Evolutionary conservation across 805 yeast genomes (phyloP).

Genomic region (Kodamaea sagamina): DNA sequence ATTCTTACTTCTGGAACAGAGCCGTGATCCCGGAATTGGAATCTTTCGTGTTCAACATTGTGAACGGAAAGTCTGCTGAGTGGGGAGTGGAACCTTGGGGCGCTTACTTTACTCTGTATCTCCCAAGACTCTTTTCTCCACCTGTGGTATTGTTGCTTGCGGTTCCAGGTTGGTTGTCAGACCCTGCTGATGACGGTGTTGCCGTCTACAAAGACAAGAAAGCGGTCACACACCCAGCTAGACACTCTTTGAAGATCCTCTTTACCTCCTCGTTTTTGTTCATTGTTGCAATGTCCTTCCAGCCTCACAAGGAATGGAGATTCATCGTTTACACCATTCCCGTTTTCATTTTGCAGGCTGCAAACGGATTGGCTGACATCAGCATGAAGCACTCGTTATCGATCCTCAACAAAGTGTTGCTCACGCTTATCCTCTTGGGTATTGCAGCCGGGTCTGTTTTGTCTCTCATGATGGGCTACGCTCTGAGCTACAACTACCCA

Average conservation of each 20-base stretch:
- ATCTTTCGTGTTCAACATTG: constrained; percentile 71
- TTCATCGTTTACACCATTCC: constrained; percentile 80
- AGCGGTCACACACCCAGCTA: constrained; percentile 27
- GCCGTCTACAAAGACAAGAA: constrained; percentile 12
- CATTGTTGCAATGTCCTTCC: constrained; percentile 68
- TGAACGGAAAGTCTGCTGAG: constrained; percentile 67
- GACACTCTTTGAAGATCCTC: constrained; percentile 40
- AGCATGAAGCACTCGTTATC: constrained; percentile 20
- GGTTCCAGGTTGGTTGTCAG: constrained; percentile 44
- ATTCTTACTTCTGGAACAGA: constrained; percentile 74
- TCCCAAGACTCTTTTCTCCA: constrained; percentile 40
- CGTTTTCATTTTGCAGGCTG: constrained; percentile 60
- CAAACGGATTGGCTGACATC: constrained; percentile 53
- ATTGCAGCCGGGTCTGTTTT: constrained; percentile 33
- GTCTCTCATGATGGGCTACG: constrained; percentile 55
- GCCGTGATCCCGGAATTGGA: constrained; percentile 70
- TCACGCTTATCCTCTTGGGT: constrained; percentile 23
- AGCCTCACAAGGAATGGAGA: constrained; percentile 95
- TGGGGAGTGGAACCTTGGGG: constrained; percentile 86
- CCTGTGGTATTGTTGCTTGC: constrained; percentile 45
- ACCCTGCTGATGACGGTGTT: constrained; percentile 41
- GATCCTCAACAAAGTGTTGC: constrained; percentile 30
- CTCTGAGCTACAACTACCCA: constrained; percentile 80
- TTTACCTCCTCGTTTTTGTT: constrained; percentile 54
- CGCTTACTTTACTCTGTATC: constrained; percentile 63